Percentiles rank a stretch among this genome's conserved stretches.
Conservation (phyloP, 2,329 filamentous ascomycete species). For the Stenocarpella maydis region DNA sequence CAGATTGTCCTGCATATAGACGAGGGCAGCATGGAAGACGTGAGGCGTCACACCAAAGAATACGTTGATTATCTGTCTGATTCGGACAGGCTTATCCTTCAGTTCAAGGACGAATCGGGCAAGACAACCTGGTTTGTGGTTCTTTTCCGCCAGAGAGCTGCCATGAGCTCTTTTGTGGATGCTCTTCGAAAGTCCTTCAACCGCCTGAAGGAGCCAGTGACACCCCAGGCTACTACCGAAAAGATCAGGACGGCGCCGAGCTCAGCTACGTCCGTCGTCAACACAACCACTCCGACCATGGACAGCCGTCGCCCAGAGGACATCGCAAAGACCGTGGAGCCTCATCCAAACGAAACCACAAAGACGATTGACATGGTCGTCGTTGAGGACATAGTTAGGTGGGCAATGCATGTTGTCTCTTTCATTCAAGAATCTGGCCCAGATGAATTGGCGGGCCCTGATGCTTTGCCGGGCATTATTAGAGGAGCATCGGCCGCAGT, state of each 20-base stretch:
- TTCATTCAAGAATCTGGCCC: slow-evolving; percentile 8
- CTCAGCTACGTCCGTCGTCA: too few species aligned
- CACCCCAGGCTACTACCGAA: neutral
- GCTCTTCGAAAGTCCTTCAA: neutral
- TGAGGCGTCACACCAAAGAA: neutral
- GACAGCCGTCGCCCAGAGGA: neutral
- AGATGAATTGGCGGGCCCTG: neutral
- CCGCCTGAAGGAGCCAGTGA: neutral
- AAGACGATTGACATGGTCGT: neutral
- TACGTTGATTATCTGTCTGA: slow-evolving; percentile 17
- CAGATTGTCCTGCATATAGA: slow-evolving; percentile 26
- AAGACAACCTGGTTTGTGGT: slow-evolving; percentile 22
- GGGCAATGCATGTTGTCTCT: slow-evolving; percentile 5
- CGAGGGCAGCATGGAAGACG: neutral
- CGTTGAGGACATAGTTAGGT: slow-evolving; percentile 13
- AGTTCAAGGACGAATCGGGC: slow-evolving; percentile 1
- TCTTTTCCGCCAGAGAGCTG: neutral
- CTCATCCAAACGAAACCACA: neutral
- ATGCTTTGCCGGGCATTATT: slow-evolving; percentile 12
- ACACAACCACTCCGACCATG: neutral
- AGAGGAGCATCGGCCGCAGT: slow-evolving; percentile 21
- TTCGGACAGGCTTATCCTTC: slow-evolving; percentile 18
- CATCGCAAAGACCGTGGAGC: too few species aligned
- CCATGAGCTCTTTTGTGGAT: slow-evolving; percentile 13
- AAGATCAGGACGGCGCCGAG: too few species aligned